Evolutionary conservation across 208 protist species (phyloP).

Genomic region (Leishmania amazonensis): DNA sequence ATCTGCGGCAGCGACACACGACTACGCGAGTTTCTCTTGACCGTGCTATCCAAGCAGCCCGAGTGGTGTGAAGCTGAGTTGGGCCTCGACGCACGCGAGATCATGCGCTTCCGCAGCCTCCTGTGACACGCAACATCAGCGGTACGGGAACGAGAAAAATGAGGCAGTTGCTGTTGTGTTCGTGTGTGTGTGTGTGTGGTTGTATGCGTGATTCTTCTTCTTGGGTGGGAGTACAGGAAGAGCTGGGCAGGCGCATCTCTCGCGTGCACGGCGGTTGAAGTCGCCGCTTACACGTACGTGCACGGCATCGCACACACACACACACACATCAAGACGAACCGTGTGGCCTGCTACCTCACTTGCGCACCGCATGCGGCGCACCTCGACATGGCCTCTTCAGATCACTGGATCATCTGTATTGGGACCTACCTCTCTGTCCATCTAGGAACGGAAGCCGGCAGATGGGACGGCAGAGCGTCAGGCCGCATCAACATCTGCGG

Average conservation of each 20-base stretch:
- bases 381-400: not conserved
- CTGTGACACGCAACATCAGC: not conserved
- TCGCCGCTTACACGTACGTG: not conserved
- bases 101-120: slow-evolving; percentile 67
- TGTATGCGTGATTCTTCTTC: not conserved
- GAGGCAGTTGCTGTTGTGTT: not conserved
- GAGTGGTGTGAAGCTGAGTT: slow-evolving; percentile 56
- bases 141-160: not conserved
- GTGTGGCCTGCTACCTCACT: not conserved
- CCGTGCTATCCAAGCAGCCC: slow-evolving; percentile 33
- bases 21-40: slow-evolving; percentile 53
- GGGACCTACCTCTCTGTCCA: not conserved
- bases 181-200: not conserved
- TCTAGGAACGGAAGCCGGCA: not conserved
- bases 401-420: not conserved
- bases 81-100: slow-evolving; percentile 63
- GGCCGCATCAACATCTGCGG: not conserved
- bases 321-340: not conserved
- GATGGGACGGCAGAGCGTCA: not conserved
- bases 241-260: not conserved
- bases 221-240: not conserved
- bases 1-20: slow-evolving; percentile 50
- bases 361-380: not conserved
- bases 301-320: not conserved
- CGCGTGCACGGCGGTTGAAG: not conserved